Conservation (phyloP, 768 basidiomycete genomes). For the Suillus placidus region DNA sequence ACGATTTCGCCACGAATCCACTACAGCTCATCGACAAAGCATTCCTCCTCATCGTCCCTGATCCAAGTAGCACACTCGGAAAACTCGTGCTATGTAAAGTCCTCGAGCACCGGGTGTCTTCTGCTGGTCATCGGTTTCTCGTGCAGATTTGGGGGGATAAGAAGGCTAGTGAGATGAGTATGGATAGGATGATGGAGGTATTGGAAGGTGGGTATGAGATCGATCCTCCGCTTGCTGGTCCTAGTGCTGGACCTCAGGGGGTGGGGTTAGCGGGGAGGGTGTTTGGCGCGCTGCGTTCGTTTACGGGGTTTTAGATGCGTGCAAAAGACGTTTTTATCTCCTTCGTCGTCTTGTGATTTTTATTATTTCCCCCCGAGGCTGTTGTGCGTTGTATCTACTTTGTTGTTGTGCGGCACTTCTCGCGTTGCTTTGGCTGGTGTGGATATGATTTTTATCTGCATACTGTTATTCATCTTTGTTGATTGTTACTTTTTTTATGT, state of each 20-base stretch:
- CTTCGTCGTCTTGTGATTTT: not conserved
- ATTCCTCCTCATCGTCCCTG: slow-evolving; percentile 5
- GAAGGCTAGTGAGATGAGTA: not conserved
- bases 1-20: not conserved
- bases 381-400: not conserved
- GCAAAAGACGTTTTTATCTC: no score
- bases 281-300: slow-evolving; percentile 1
- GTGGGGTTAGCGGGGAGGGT: not conserved
- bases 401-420: not conserved
- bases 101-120: not conserved
- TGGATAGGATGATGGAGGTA: slow-evolving; percentile 2
- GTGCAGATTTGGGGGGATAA: slow-evolving; percentile 6
- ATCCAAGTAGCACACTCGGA: not conserved
- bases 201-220: not conserved
- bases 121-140: not conserved
- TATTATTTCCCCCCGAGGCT: not conserved
- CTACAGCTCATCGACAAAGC: not conserved
- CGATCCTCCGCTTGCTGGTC: not conserved
- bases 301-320: not conserved
- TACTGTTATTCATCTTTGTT: not conserved
- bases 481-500: not conserved
- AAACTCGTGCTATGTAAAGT: not conserved
- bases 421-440: not conserved
- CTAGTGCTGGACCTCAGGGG: not conserved
- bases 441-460: not conserved